Conservation (phyloP, 2,329 filamentous ascomycete species). For the Davidsoniella neocaledoniae region DNA sequence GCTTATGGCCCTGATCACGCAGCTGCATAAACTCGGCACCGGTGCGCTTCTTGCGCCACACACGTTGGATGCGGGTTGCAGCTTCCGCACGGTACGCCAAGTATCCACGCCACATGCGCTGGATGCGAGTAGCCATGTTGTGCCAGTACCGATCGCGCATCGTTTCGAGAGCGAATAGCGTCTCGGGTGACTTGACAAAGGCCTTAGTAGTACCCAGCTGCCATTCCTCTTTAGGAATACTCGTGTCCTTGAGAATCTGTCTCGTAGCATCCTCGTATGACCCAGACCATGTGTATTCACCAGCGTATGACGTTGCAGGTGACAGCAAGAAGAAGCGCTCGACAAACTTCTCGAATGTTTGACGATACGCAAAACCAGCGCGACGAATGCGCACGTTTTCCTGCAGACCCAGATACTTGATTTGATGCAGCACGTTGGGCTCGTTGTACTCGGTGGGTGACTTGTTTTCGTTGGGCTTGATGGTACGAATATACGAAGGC, state of each 20-base stretch:
- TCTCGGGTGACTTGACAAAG: conserved; percentile 97
- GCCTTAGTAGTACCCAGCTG: conserved; percentile 95
- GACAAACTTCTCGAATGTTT: conserved; percentile 95
- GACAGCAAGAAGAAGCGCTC: conserved; percentile 93
- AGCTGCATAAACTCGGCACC: conserved; percentile 79
- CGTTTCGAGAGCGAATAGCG: conserved; percentile 85
- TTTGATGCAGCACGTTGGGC: conserved; percentile 87
- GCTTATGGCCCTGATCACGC: conserved; percentile 69
- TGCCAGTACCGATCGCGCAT: conserved; percentile 99
- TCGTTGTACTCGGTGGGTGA: conserved; percentile 84
- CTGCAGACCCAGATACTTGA: conserved; percentile 98
- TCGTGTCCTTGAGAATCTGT: conserved; percentile 91
- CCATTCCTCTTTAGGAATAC: conserved; percentile 87
- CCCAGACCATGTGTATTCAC: conserved; percentile 91
- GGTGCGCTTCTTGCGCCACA: conserved; percentile 86
- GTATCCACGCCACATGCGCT: conserved; percentile 94
- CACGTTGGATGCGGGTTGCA: conserved; percentile 81
- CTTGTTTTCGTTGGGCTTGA: conserved; percentile 99
- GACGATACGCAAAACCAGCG: conserved; percentile 91
- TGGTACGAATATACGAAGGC: conserved; percentile 94
- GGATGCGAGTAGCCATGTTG: conserved; percentile 97
- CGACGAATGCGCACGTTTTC: conserved; percentile 96
- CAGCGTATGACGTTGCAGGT: conserved; percentile 85
- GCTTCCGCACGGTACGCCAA: conserved; percentile 83
- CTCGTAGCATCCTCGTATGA: conserved; percentile 73